Percentiles rank a stretch among this genome's conserved stretches.
Conservation (phyloP, 768 basidiomycete genomes). For the Vararia minispora region DNA sequence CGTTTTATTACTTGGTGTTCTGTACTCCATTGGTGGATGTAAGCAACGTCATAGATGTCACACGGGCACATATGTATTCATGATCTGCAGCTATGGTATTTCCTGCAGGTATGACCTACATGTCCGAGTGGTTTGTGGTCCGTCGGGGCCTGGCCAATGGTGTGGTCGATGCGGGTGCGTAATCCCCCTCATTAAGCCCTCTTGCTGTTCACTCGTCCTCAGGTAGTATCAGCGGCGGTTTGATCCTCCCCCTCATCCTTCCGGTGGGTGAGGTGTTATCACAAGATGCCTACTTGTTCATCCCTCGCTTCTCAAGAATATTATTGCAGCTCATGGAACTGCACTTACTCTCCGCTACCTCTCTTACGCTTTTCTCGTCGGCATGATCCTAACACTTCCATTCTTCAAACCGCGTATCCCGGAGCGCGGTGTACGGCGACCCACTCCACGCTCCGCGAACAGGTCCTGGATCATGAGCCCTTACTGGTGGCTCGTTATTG, state of each 20-base stretch:
- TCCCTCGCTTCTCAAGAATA: no score
- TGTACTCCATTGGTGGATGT: constrained; percentile 21
- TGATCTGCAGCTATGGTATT: constrained; percentile 17
- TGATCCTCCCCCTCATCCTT: constrained; percentile 18
- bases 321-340: constrained; percentile 16
- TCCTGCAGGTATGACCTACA: constrained; percentile 16
- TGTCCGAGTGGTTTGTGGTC: constrained; percentile 24
- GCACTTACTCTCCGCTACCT: constrained; percentile 18
- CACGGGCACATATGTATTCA: not conserved
- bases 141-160: constrained; percentile 23
- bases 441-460: not conserved
- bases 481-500: constrained; percentile 18
- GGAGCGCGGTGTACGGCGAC: constrained; percentile 9
- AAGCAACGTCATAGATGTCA: not conserved
- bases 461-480: constrained; percentile 14
- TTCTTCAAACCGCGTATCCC: constrained; percentile 20
- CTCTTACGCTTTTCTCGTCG: constrained; percentile 9
- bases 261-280: no score
- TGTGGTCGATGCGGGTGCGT: constrained; percentile 21
- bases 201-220: not conserved
- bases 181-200: not conserved
- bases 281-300: constrained; percentile 18
- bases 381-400: constrained; percentile 17
- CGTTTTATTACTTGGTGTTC: constrained; percentile 18
- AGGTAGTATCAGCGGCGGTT: constrained; percentile 20